Base-by-base conservation (phyloP, 805 yeast genomes). In the Monosporozyma servazzii region DNA sequence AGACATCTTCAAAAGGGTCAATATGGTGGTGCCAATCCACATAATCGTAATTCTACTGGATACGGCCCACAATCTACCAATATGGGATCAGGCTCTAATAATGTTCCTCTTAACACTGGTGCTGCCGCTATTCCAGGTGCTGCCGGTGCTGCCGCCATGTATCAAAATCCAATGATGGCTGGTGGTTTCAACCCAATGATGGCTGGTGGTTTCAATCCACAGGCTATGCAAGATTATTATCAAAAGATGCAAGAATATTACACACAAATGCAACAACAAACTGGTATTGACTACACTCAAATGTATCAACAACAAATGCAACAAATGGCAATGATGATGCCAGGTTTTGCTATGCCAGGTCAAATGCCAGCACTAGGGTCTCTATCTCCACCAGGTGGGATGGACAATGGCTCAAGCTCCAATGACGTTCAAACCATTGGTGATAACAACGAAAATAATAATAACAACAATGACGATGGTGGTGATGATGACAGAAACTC, bases 191-290 rank as follows among this genome's bases (percentile, higher is more conserved):
- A 49, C 27, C 56, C 56, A 40, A 62, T 60, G 64, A 64, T 62
- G 66, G 23, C 47, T n/a, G 47, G 39, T 21, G 45, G 45, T 18
- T 63, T 64, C 56, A 66, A 67, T 48, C 74, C 83, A 8, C 84
- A 80, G 57, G 78, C 79, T 71, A 76, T 80, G 77, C 79, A 74
- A 49, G 85, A 80, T 55, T 82, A 82, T 62, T 79, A 81, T 75
- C 78, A 77, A 62, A 75, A 78, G 63, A 76, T 80, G 79, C 81
- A 78, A 62, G 80, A 76, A 58, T 79, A 79, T 55, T 63, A 62
- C 50, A 63, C 65, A 47, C 71, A 67, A 51, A 59, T 61, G 61
- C 67, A 62, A 42, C 69, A 66, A 50, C 69, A 65, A 50, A 64
- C 69, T 15, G 70, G 70, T 43, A 62, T 64, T 48, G 69, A 66